These are phyloP conservation scores for Xylaria sp. DNA, from an alignment of 2,329 filamentous ascomycete species.

Conservation along the genomic window DNA sequence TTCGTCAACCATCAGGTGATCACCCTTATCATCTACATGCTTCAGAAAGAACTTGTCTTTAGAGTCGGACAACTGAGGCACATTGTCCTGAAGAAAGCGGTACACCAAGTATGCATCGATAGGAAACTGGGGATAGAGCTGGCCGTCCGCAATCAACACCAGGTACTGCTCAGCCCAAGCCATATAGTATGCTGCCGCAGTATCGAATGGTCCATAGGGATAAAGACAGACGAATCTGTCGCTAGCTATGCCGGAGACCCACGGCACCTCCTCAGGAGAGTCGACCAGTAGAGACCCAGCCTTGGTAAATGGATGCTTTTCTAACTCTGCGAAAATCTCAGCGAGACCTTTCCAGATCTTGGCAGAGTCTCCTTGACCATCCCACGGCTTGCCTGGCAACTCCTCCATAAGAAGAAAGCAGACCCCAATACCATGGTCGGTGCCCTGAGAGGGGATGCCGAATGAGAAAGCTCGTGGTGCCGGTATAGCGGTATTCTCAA, in stretches of 20 bases:
- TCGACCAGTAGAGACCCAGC: constrained; percentile 40
- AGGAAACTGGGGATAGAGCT: constrained; percentile 45
- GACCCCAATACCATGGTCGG: constrained; percentile 39
- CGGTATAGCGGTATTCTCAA: neutral
- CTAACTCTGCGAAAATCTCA: constrained; percentile 43
- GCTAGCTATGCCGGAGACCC: constrained; percentile 41
- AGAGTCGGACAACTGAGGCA: too few species aligned
- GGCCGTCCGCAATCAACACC: constrained; percentile 45
- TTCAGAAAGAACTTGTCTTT: constrained; percentile 50
- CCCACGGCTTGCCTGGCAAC: constrained; percentile 41
- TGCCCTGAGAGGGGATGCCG: too few species aligned
- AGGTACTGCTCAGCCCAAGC: constrained; percentile 40
- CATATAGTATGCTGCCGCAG: constrained; percentile 36
- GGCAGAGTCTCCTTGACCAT: constrained; percentile 21
- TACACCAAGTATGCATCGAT: constrained; percentile 50
- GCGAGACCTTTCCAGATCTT: constrained; percentile 44
- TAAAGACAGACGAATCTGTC: constrained; percentile 44
- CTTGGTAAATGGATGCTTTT: constrained; percentile 39
- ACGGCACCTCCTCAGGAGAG: constrained; percentile 16
- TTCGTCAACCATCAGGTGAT: constrained; percentile 53
- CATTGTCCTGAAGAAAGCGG: constrained; percentile 48
- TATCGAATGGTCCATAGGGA: constrained; percentile 36
- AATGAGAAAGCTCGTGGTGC: too few species aligned
- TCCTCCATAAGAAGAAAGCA: constrained; percentile 45
- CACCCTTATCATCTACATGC: constrained; percentile 55